Base-by-base conservation (phyloP, 176 grass and related monocot genomes). In the Cymbopogon citratus region DNA sequence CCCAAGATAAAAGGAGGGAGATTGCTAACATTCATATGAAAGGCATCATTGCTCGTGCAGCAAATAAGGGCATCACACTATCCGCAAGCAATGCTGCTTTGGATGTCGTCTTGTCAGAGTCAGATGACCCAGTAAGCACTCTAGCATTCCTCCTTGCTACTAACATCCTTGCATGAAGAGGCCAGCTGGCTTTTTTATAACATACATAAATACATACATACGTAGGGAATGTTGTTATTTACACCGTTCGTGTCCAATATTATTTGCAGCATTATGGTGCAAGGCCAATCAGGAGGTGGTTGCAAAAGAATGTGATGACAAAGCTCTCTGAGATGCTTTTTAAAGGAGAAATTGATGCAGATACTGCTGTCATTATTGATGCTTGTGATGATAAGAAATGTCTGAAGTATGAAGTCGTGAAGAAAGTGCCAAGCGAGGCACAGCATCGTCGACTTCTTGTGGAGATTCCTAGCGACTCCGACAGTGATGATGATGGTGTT, bases 1-100 rank as follows among this genome's bases (percentile, higher is more conserved):
- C 85, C 0, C 57, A 71, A 26, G 85, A 90, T 24, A 83, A 85
- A 24, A 85, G 87, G 19, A 82, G 48, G 41, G 67, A 87, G 54
- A 69, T 93, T 13, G 87, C 69, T 1, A 85, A 82, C 38, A 74
- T 79, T 24, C 94, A 97, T 43, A 91, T 93, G 78, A 91, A 91
- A 60, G 70, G 86, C 34, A 81, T 93, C 11, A 89, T 91, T 29
- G 68, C 69, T 11, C 84, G 88, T 69, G 88, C 87, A 13, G 74
- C 65, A 15, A 84, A 93, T 14, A 87, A 76, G 72, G 94, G 88
- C 3, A 60, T 97, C n/a, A 82, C 84, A 66, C 78, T 97, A 27
- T 66, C 78, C 34, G 63, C 86, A 3, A 89, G 80, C 38, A 88
- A 93, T 83, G 83, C 86, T 41, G 88, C 94, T 7, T 54, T 93